Evolutionary conservation across 169 alveolate genomes (phyloP), one percentile per base, ranked within the genome.

Genomic region (Plasmodium vivax): DNA sequence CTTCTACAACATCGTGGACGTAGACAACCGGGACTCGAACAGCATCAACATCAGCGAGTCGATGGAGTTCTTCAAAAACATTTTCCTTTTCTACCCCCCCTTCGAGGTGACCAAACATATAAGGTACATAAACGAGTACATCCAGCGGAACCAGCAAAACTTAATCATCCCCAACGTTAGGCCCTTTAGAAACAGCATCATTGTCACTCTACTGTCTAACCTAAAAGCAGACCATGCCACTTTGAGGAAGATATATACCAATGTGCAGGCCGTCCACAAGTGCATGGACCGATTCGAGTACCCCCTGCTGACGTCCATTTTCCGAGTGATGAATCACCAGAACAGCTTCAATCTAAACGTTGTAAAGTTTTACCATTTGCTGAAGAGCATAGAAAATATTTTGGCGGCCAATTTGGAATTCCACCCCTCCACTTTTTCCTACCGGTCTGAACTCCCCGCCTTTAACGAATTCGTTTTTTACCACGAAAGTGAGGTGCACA

Each of bases 121-220:
- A 92, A 38, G 95, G 27, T 92, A 71, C 84, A 92, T 92, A 81
- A 92, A 92, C 82, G 92, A 81, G 58, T 92, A 75, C 75, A 92
- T 92, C 0, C 12, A 47, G 23, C 72, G 32, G n/a, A 92, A 92
- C 36, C n/a, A 73, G 30, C 27, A 92, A 8, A 73, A 38, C 9
- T 83, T 92, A 71, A 82, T 92, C 27, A 82, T 92, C 5, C 92
- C 95, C 1, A 92, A 92, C 51, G 85, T 92, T 32, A 92, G 73
- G 73, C 95, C 95, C 5, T 92, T 92, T 82, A 32, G 84, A 23
- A 92, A 92, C 14, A 92, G 82, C 83, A 72, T 92, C 8, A 73
- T 92, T 45, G 83, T 92, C 9, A 82, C 95, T 19, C 88, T 92
- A 14, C 75, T 92, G 77, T 92, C 95, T 14, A 92, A 82, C 83